These are phyloP conservation scores for Ammopiptanthus mongolicus DNA, from an alignment of 306 rosid species.

Conservation along the genomic window DNA sequence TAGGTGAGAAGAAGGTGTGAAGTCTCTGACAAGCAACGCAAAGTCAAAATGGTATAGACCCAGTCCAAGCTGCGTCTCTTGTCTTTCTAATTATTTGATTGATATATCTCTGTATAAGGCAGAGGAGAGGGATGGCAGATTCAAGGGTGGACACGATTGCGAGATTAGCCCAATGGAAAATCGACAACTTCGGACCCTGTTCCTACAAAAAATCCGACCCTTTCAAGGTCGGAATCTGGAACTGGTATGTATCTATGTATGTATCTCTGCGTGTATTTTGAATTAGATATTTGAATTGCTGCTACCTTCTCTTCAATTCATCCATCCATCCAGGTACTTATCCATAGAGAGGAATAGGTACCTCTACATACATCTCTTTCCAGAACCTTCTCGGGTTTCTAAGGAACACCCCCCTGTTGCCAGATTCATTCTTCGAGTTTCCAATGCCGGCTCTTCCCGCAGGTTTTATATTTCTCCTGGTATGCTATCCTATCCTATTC, in stretches of 20 bases:
- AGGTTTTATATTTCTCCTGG: constrained; percentile 60
- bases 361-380: constrained; percentile 68
- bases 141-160: constrained; percentile 65
- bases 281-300: neutral
- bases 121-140: constrained; percentile 39
- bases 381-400: constrained; percentile 60
- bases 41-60: neutral
- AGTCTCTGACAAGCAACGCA: too few species aligned
- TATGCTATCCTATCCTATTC: neutral
- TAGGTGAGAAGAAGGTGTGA: too few species aligned
- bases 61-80: neutral
- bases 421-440: constrained; percentile 64
- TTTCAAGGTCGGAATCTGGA: constrained; percentile 88
- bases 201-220: constrained; percentile 66
- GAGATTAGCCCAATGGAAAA: constrained; percentile 80
- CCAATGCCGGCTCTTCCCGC: constrained; percentile 51
- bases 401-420: constrained; percentile 80
- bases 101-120: neutral
- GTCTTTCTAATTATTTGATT: too few species aligned
- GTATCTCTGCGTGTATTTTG: neutral
- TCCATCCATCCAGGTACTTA: constrained; percentile 46
- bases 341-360: constrained; percentile 65
- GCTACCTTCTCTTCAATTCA: neutral
- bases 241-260: constrained; percentile 42
- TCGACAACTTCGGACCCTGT: constrained; percentile 68